A percentile compares a stretch with the other conserved stretches of the same genome.
Conservation (phyloP, 1,139 yeast species). For the Yamadazyma songkhlaensis region DNA sequence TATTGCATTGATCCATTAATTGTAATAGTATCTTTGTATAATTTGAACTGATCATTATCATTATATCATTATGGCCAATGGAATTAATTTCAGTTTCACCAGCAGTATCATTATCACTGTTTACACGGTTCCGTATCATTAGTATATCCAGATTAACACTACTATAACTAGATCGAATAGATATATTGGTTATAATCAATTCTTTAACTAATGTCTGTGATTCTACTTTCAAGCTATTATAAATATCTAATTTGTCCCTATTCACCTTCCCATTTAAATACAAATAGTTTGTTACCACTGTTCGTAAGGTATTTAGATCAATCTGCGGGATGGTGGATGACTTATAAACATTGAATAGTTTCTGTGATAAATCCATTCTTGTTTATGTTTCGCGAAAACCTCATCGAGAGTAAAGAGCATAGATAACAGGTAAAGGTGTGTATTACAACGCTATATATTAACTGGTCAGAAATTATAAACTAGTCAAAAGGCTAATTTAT, state of each 20-base stretch:
- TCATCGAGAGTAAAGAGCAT: not conserved
- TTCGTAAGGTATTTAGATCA: not conserved
- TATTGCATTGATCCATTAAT: conserved; percentile 3
- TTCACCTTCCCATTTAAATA: conserved; percentile 3
- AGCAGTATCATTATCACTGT: not conserved
- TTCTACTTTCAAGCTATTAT: conserved; percentile 1
- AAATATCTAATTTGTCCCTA: conserved; percentile 4
- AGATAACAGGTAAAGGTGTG: not conserved
- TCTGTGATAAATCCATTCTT: conserved; percentile 1
- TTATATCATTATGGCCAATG: not conserved
- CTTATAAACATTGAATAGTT: conserved; percentile 3
- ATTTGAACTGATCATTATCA: conserved; percentile 2
- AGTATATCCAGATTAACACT: conserved; percentile 4
- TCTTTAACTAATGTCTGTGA: not conserved
- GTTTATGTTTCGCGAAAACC: not conserved
- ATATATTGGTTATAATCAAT: not conserved
- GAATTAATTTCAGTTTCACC: not conserved
- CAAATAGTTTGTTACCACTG: conserved; percentile 5
- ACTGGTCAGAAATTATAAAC: conserved; percentile 2
- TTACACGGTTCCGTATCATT: not conserved
- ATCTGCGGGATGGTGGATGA: not conserved
- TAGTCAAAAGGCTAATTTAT: not conserved
- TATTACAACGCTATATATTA: not conserved
- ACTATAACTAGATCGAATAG: conserved; percentile 3
- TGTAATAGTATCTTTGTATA: conserved; percentile 3